Evolutionary conservation across 805 yeast species (phyloP).

Genomic region (Starmerella potacharoeniae): DNA sequence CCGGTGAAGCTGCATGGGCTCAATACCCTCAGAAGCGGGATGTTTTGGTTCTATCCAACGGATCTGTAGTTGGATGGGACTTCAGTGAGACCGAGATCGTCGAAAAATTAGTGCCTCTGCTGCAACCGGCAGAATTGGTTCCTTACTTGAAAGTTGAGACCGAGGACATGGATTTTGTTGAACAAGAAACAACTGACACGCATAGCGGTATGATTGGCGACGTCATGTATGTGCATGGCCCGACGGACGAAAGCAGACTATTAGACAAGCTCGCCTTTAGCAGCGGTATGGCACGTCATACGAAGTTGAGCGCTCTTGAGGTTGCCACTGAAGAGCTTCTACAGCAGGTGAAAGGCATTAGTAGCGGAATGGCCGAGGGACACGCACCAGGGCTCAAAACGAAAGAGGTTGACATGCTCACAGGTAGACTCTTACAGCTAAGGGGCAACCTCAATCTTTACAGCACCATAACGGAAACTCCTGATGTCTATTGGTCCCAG

Average conservation of each 20-base stretch:
- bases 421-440: slow-evolving; percentile 63
- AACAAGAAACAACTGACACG: slow-evolving; percentile 27
- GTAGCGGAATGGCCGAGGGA: slow-evolving; percentile 59
- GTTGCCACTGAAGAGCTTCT: slow-evolving; percentile 58
- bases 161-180: slow-evolving; percentile 78
- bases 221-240: slow-evolving; percentile 52
- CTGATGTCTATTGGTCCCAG: slow-evolving; percentile 88
- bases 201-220: slow-evolving; percentile 53
- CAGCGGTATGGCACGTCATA: slow-evolving; percentile 75
- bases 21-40: slow-evolving; percentile 50
- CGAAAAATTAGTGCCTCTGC: slow-evolving; percentile 35
- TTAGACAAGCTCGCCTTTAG: slow-evolving; percentile 82
- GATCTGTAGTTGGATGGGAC: slow-evolving; percentile 80
- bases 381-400: slow-evolving; percentile 35
- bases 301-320: slow-evolving; percentile 73
- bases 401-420: slow-evolving; percentile 48
- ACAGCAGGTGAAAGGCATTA: slow-evolving; percentile 47
- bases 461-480: slow-evolving; percentile 82
- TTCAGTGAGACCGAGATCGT: slow-evolving; percentile 45
- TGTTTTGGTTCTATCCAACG: slow-evolving; percentile 59
- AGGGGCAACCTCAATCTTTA: slow-evolving; percentile 77
- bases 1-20: slow-evolving; percentile 31
- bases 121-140: slow-evolving; percentile 39
- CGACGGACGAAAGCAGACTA: slow-evolving; percentile 36
- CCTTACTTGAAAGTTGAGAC: slow-evolving; percentile 47